Percentiles rank a stretch among this genome's conserved stretches.
Evolutionary conservation across 2,329 filamentous ascomycete genomes (phyloP).

Genomic region (Mycocentrospora acerina): DNA sequence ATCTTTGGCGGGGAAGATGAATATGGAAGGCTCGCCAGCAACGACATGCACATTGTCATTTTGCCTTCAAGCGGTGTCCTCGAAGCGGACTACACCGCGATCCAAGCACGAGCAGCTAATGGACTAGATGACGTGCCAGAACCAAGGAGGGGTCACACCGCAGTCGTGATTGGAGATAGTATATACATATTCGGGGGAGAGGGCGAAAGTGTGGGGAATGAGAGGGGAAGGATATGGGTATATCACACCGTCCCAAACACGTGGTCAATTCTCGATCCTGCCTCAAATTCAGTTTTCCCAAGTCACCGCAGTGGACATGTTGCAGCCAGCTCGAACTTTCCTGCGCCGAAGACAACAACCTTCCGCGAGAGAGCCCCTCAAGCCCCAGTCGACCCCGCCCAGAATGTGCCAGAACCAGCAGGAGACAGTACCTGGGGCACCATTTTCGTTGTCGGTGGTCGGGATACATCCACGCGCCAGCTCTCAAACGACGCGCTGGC

Average conservation of each 20-base stretch:
- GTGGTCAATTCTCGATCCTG: slow-evolving; percentile 46
- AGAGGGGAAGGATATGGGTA: slow-evolving; percentile 48
- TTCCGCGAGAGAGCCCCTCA: slow-evolving; percentile 41
- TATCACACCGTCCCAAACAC: slow-evolving; percentile 44
- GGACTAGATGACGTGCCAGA: slow-evolving; percentile 39
- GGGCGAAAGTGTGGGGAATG: slow-evolving; percentile 23
- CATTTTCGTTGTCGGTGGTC: slow-evolving; percentile 55
- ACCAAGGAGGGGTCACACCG: slow-evolving; percentile 45
- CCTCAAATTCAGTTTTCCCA: slow-evolving; percentile 24
- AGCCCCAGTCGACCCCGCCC: slow-evolving; percentile 44
- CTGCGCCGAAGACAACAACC: slow-evolving; percentile 35
- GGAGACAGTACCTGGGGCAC: slow-evolving; percentile 49
- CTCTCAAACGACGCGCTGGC: slow-evolving; percentile 52
- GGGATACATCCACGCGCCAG: slow-evolving; percentile 17
- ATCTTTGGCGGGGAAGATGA: slow-evolving; percentile 55
- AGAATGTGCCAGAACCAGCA: slow-evolving; percentile 45
- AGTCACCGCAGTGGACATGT: slow-evolving; percentile 40
- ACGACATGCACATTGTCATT: slow-evolving; percentile 56
- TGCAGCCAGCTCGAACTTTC: slow-evolving; percentile 43
- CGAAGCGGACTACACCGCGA: slow-evolving; percentile 45
- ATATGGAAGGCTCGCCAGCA: slow-evolving; percentile 47
- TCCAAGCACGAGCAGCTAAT: slow-evolving; percentile 32
- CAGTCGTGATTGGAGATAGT: slow-evolving; percentile 45
- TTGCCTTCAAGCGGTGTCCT: slow-evolving; percentile 50
- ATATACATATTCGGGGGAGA: slow-evolving; percentile 51